Conservation (phyloP, 2,329 filamentous ascomycete genomes). For the Colletotrichum chrysophilum region DNA sequence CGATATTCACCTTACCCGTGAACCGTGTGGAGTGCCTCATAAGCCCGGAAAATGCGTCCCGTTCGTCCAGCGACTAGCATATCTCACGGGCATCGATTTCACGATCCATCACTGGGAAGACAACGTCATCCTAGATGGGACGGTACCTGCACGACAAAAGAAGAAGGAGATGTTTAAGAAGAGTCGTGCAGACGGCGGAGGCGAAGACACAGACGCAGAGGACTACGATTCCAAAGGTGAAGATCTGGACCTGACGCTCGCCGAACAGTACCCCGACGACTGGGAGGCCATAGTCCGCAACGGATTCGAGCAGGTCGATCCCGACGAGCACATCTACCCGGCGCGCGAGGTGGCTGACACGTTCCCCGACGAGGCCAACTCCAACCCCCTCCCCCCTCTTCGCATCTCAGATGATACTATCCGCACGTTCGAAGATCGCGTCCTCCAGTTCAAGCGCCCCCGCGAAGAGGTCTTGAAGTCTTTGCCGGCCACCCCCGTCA, state of each 20-base stretch:
- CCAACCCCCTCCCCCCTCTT: not conserved
- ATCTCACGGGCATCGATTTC: not conserved
- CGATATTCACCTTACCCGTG: not conserved
- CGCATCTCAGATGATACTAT: not conserved
- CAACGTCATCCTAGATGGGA: not conserved
- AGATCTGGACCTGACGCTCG: not conserved
- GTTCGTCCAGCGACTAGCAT: not conserved
- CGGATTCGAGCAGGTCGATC: not conserved
- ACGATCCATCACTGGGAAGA: conserved; percentile 1
- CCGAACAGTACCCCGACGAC: not conserved
- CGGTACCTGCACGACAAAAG: not conserved
- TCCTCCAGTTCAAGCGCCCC: not conserved
- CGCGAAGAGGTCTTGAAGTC: not conserved
- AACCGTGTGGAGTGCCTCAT: not conserved
- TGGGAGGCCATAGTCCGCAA: not conserved
- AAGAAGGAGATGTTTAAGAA: not conserved
- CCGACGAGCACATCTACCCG: not conserved
- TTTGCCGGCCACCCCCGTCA: not conserved
- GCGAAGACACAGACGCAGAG: not conserved
- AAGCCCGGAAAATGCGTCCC: not conserved
- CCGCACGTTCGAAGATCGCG: not conserved
- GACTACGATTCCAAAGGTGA: not conserved
- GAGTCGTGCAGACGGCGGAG: not conserved
- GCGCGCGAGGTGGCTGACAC: not conserved
- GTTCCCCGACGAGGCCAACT: not conserved